These are phyloP conservation scores for Aspergillus sclerotiicarbonarius DNA, from an alignment of 495 filamentous ascomycete species.

Conservation along the genomic window DNA sequence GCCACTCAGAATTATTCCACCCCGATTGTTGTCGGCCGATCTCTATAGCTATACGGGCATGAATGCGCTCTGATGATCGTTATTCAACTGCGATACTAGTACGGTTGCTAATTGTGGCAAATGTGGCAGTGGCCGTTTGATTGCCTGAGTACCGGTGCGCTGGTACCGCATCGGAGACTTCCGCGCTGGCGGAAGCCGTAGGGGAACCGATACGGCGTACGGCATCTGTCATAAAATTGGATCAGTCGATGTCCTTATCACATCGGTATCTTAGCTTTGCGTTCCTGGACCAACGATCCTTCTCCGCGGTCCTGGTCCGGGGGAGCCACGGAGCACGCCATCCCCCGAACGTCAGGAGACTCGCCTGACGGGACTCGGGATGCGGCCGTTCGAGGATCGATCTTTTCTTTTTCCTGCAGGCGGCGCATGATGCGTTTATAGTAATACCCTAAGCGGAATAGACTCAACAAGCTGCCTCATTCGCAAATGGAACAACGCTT, in stretches of 20 bases:
- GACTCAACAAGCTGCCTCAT: neutral
- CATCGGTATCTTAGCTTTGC: slow-evolving; percentile 1
- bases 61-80: neutral
- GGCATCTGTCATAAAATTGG: slow-evolving; percentile 14
- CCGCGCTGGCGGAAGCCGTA: neutral
- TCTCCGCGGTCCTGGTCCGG: slow-evolving; percentile 17
- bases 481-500: neutral
- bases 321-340: slow-evolving; percentile 18
- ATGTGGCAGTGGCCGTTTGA: neutral
- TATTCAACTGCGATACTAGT: neutral
- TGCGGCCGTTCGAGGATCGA: slow-evolving; percentile 12
- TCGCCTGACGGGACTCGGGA: neutral
- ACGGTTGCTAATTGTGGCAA: neutral
- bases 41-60: neutral
- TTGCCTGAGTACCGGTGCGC: neutral
- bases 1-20: neutral
- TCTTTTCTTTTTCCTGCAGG: slow-evolving; percentile 12
- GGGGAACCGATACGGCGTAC: neutral
- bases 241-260: slow-evolving; percentile 6
- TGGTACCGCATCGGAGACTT: slow-evolving; percentile 11
- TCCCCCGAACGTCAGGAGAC: slow-evolving; percentile 16
- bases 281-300: slow-evolving; percentile 10
- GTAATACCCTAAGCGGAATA: neutral
- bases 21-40: neutral
- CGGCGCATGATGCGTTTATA: neutral